These are phyloP conservation scores for Crepidotus variabilis DNA, from an alignment of 768 basidiomycete genomes.

Conservation along the genomic window DNA sequence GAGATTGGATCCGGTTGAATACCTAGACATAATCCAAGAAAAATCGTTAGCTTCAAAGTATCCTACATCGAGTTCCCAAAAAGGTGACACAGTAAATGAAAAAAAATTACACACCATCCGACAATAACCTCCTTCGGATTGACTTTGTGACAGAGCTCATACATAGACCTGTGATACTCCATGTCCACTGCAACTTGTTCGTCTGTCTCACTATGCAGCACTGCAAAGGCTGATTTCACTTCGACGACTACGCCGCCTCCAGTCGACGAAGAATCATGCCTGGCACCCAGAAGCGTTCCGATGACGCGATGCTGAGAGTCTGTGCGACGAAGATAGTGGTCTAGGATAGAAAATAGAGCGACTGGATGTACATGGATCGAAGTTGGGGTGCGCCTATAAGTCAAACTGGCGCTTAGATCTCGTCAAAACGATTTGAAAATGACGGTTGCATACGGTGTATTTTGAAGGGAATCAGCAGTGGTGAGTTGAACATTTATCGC, in stretches of 20 bases:
- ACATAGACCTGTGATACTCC: slow-evolving; percentile 93
- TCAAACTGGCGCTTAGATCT: slow-evolving; percentile 7
- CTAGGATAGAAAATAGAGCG: slow-evolving; percentile 91
- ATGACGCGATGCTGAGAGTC: slow-evolving; percentile 86
- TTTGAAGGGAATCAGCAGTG: slow-evolving; percentile 27
- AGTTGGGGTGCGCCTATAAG: slow-evolving; percentile 60
- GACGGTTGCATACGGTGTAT: slow-evolving; percentile 32
- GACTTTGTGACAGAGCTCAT: slow-evolving; percentile 82
- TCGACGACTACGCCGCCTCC: slow-evolving; percentile 54
- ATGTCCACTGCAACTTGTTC: slow-evolving; percentile 96
- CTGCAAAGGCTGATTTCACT: slow-evolving; percentile 84
- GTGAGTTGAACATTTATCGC: slow-evolving; percentile 44
- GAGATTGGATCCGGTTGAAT: slow-evolving; percentile 85
- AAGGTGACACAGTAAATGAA: neutral
- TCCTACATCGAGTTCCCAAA: slow-evolving; percentile 1
- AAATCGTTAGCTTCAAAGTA: slow-evolving; percentile 1
- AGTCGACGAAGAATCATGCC: slow-evolving; percentile 31
- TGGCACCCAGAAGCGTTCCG: slow-evolving; percentile 87
- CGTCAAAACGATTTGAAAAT: slow-evolving; percentile 1
- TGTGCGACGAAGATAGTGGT: slow-evolving; percentile 90
- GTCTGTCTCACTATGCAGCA: slow-evolving; percentile 87
- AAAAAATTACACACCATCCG: slow-evolving; percentile 92
- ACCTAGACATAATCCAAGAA: slow-evolving; percentile 46
- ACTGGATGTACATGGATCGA: slow-evolving; percentile 86
- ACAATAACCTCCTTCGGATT: slow-evolving; percentile 88